Base-by-base conservation (phyloP, 441 rosid species). In the Kokia cookei region DNA sequence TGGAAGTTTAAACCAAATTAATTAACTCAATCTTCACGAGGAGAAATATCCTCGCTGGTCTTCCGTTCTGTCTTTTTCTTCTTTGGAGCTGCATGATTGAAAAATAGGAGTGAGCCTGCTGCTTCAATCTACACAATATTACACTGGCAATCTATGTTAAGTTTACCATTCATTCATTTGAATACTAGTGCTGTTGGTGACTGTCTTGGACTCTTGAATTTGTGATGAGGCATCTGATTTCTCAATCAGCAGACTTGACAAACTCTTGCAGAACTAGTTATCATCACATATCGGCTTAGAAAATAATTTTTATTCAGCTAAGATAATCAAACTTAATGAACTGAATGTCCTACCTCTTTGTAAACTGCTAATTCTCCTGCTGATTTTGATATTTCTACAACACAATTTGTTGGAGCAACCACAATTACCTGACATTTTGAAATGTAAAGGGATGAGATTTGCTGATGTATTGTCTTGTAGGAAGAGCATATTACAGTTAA, bases 371-470 rank as follows among this genome's bases (percentile, higher is more conserved):
- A 75, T 79, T 90, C 91, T 80, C 93, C 94, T 53, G 91, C 89
- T 24, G 96, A 83, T 84, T 93, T 93, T 55, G 97, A 88, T 86
- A 93, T 85, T 86, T 95, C 95, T 62, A 95, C 79, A 9, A 91
- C 96, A 79, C 98, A 95, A 80, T 88, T 88, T 42, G 89, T 86
- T 40, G 98, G 99, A 70, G 98, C 82, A 71, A 91, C 96, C 72
- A 83, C 91, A 6, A 85, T 88, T 75, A 91, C 96, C 92, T 87
- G 83, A 69, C 67, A 60, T 78, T 43, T 43, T 47, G 74, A 65
- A 12, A 12, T 9, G 59, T 19, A 61, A 0, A 26, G 61, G 2
- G 27, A 73, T 81, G 59, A 73, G 77, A 60, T 50, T 72, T 9
- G 54, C 32, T 24, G 11, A 29, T 47, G 17, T 50, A 42, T 73